Percentiles rank a stretch among this genome's conserved stretches.
These are phyloP conservation scores for Epichloe typhina DNA, from an alignment of 2,329 filamentous ascomycete species.

Conservation along the genomic window DNA sequence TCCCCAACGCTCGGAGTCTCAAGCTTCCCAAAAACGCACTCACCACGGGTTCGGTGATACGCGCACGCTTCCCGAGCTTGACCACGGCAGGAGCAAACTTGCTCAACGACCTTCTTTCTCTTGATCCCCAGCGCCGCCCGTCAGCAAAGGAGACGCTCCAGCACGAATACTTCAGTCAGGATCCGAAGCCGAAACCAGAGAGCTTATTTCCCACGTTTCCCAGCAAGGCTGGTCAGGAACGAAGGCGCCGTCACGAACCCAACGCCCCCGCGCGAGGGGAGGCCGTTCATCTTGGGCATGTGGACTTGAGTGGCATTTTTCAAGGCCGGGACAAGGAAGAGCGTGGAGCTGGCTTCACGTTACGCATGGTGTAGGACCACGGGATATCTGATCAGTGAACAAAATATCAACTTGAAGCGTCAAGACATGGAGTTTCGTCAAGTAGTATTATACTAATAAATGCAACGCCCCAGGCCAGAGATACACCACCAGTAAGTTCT, in stretches of 20 bases:
- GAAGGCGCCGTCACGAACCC: conserved; percentile 56
- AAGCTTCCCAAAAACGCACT: conserved; percentile 45
- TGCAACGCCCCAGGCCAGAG: conserved; percentile 2
- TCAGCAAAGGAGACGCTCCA: conserved; percentile 59
- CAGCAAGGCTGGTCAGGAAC: conserved; percentile 86
- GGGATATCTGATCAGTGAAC: neutral
- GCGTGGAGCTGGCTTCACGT: conserved; percentile 49
- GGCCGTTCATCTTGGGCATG: conserved; percentile 38
- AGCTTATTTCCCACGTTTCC: conserved; percentile 96
- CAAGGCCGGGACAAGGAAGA: conserved; percentile 51
- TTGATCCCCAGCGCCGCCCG: conserved; percentile 63
- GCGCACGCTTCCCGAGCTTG: conserved; percentile 68
- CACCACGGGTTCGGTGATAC: conserved; percentile 41
- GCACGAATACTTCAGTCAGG: conserved; percentile 78
- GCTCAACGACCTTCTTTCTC: conserved; percentile 53
- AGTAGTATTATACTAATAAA: neutral
- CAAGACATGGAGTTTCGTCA: neutral
- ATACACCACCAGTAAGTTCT: neutral
- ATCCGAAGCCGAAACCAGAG: conserved; percentile 78
- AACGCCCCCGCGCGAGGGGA: conserved; percentile 72
- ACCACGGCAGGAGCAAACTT: conserved; percentile 62
- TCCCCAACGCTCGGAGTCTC: conserved; percentile 75
- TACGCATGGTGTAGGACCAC: conserved; percentile 41
- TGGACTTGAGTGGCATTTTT: conserved; percentile 62
- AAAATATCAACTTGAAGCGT: neutral